Percentiles rank a stretch among this genome's conserved stretches.
These are phyloP conservation scores for Perilla frutescens DNA, from an alignment of 257 asterid genomes.

Conservation along the genomic window DNA sequence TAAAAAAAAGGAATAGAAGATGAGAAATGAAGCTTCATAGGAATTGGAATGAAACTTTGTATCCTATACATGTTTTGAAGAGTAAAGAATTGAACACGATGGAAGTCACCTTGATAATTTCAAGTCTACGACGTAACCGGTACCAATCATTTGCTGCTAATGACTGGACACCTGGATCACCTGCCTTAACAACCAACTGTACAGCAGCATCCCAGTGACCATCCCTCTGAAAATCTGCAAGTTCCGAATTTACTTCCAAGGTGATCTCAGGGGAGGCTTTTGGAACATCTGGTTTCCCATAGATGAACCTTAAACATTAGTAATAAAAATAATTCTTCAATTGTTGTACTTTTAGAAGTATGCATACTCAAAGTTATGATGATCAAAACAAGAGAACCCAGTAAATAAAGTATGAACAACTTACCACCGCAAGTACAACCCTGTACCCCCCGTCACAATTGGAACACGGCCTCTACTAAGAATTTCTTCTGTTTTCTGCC, in stretches of 20 bases:
- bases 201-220: constrained; percentile 91
- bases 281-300: constrained; percentile 96
- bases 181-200: constrained; percentile 67
- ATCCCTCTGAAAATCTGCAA: constrained; percentile 63
- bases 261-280: constrained; percentile 74
- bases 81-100: neutral
- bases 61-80: constrained; percentile 7
- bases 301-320: constrained; percentile 72
- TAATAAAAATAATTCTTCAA: constrained; percentile 27
- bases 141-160: constrained; percentile 94
- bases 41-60: neutral
- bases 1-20: constrained; percentile 5
- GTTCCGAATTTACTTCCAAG: constrained; percentile 71
- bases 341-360: constrained; percentile 19
- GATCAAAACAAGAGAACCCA: constrained; percentile 15
- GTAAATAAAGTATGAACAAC: constrained; percentile 23
- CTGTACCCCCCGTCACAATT: constrained; percentile 91
- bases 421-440: constrained; percentile 95
- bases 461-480: constrained; percentile 81
- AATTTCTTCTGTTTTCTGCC: constrained; percentile 71
- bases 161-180: constrained; percentile 77
- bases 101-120: constrained; percentile 71
- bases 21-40: constrained; percentile 4
- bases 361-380: neutral
- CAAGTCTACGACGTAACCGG: constrained; percentile 90